phyloP scores from a whole-genome alignment of 345 rosid species.

The Lenwebbia sp. region DNA sequence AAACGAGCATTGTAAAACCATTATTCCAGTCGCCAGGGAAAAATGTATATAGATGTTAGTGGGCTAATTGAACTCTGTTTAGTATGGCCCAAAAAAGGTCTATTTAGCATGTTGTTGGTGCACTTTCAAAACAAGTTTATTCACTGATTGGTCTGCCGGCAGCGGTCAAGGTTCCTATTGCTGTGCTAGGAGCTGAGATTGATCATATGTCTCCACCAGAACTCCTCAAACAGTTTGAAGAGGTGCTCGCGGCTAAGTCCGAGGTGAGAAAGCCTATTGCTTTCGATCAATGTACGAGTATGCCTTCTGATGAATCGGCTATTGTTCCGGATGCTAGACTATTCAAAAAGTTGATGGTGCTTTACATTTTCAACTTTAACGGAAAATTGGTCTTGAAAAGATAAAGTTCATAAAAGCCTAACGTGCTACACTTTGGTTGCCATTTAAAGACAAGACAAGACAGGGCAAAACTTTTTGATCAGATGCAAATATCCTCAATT shows the following conservation, averaged over 20 bases:
- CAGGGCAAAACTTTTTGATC: background rate
- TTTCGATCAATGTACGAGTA: background rate
- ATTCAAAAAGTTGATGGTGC: background rate
- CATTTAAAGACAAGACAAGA: background rate
- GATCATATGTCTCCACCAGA: slow-evolving; percentile 29
- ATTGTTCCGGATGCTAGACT: background rate
- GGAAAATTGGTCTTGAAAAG: background rate
- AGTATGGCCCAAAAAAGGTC: background rate
- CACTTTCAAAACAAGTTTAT: background rate
- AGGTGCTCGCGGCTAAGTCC: slow-evolving; percentile 15
- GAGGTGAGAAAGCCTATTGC: slow-evolving; percentile 9
- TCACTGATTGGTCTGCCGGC: background rate
- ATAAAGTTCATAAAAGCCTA: background rate
- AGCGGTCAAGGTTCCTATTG: slow-evolving; percentile 26
- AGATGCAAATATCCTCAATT: background rate
- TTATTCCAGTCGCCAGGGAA: background rate
- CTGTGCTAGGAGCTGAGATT: slow-evolving; percentile 30
- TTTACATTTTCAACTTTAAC: background rate
- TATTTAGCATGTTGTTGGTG: background rate
- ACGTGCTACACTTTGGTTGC: background rate
- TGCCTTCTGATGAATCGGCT: background rate
- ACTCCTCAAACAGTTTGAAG: slow-evolving; percentile 31
- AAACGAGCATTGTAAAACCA: background rate
- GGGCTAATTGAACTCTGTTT: background rate
- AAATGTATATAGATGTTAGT: background rate